These are phyloP conservation scores for Mangifera indica DNA, from an alignment of 345 rosid genomes.

Conservation along the genomic window DNA sequence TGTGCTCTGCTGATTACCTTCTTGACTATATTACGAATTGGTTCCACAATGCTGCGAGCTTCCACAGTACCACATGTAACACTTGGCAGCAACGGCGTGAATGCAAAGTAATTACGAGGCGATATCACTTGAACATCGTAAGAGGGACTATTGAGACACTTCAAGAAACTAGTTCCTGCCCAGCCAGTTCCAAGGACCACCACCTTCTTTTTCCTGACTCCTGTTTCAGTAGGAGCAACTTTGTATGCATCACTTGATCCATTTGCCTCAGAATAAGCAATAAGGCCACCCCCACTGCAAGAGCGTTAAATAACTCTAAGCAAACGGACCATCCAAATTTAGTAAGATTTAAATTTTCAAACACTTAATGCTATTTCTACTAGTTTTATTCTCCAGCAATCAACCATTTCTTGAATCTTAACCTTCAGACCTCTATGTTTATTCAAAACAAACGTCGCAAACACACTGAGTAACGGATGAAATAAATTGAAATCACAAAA, in stretches of 20 bases:
- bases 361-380: background rate
- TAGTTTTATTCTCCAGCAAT: background rate
- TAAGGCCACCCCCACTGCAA: constrained; percentile 79
- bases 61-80: constrained; percentile 97
- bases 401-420: background rate
- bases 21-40: constrained; percentile 78
- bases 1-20: constrained; percentile 46
- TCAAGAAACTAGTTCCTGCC: constrained; percentile 94
- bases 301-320: background rate
- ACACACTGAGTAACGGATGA: background rate
- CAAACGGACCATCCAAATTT: constrained; percentile 2
- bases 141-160: constrained; percentile 54
- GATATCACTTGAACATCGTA: constrained; percentile 91
- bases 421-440: background rate
- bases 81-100: constrained; percentile 96
- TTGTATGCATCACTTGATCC: constrained; percentile 8
- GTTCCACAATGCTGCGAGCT: constrained; percentile 95
- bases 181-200: constrained; percentile 99
- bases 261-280: constrained; percentile 79
- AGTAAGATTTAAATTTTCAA: background rate
- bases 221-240: constrained; percentile 39
- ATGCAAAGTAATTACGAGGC: constrained; percentile 95
- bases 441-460: too few species aligned
- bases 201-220: constrained; percentile 75
- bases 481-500: background rate